phyloP scores from a whole-genome alignment of 257 asterid genomes.

The Solanum pinnatisectum region DNA sequence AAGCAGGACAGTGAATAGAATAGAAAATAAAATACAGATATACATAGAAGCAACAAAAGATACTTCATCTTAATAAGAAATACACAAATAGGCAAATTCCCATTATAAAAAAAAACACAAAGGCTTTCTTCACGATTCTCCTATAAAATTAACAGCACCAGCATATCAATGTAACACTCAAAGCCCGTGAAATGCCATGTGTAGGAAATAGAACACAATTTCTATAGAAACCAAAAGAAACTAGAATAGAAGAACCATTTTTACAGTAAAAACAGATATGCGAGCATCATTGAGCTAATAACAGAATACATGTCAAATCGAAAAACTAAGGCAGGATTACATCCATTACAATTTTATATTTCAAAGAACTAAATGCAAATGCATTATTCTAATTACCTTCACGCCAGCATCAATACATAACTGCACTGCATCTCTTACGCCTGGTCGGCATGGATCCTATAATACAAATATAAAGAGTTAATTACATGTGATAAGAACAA shows the following conservation, averaged over 20 bases:
- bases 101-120: not conserved
- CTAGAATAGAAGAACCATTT: not conserved
- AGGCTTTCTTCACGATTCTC: not conserved
- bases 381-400: conserved; percentile 37
- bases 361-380: not conserved
- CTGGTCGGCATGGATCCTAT: conserved; percentile 94
- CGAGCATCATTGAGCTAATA: not conserved
- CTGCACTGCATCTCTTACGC: conserved; percentile 76
- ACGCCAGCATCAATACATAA: conserved; percentile 76
- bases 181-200: not conserved
- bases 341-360: not conserved
- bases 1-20: not conserved
- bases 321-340: not conserved
- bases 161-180: not conserved
- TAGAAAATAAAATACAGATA: not conserved
- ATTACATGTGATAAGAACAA: not conserved
- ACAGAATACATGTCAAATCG: not conserved
- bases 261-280: not conserved
- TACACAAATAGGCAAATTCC: not conserved
- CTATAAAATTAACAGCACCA: not conserved
- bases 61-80: not conserved
- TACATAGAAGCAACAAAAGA: not conserved
- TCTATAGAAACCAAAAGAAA: not conserved
- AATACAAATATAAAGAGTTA: not conserved
- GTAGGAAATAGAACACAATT: not conserved